Evolutionary conservation across 768 basidiomycete species (phyloP).

Genomic region (Tricholoma sp.): DNA sequence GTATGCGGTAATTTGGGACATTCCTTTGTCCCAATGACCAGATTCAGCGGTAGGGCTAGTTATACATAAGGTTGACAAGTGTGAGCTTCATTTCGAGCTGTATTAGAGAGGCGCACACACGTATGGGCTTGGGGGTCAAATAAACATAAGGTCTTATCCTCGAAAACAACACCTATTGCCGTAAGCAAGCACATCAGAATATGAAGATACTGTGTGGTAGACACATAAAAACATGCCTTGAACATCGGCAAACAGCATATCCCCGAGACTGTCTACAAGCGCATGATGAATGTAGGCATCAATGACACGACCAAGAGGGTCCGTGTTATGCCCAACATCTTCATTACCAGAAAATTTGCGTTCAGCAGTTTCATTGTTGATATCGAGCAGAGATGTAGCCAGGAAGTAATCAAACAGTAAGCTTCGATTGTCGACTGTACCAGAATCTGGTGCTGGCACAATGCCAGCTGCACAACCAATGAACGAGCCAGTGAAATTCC

Average conservation of each 20-base stretch:
- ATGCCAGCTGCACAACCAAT: neutral
- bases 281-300: constrained; percentile 5
- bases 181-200: neutral
- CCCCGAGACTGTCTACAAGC: neutral
- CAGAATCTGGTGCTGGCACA: neutral
- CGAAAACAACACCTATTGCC: neutral
- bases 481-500: neutral
- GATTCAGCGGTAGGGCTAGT: too few species aligned
- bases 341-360: constrained; percentile 3
- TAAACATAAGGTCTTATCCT: neutral
- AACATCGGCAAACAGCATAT: neutral
- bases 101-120: too few species aligned
- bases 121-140: neutral
- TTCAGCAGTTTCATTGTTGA: neutral
- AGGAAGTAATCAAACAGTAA: neutral
- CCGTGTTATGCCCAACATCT: neutral
- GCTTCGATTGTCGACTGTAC: neutral
- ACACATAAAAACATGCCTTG: neutral
- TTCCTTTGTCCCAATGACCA: constrained; percentile 5
- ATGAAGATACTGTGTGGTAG: too few species aligned
- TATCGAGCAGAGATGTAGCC: neutral
- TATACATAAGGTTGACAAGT: too few species aligned
- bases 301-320: neutral
- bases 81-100: neutral
- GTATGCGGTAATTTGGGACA: neutral